Conservation (phyloP, 495 filamentous ascomycete genomes). For the Penicillium verhagenii region DNA sequence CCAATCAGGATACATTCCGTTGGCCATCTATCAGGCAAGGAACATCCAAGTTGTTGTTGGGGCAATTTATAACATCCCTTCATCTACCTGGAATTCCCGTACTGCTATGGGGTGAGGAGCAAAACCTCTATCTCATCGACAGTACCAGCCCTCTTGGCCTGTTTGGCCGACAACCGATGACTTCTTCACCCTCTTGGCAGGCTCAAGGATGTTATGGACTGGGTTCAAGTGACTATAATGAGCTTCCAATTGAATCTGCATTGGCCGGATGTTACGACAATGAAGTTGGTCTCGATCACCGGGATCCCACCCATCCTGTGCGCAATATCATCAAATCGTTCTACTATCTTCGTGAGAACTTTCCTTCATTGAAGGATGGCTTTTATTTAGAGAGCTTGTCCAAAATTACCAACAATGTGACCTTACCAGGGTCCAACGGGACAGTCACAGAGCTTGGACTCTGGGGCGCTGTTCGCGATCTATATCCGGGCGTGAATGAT, state of each 20-base stretch:
- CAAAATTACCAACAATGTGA: conserved; percentile 50
- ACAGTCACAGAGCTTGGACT: conserved; percentile 62
- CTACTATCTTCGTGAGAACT: conserved; percentile 58
- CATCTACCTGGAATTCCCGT: conserved; percentile 66
- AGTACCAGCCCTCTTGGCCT: conserved; percentile 67
- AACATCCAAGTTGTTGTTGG: conserved; percentile 58
- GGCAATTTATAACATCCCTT: conserved; percentile 60
- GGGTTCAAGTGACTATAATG: conserved; percentile 53
- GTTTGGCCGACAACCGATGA: conserved; percentile 67
- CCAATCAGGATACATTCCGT: conserved; percentile 73
- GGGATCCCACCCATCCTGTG: conserved; percentile 65
- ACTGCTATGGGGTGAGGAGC: conserved; percentile 71
- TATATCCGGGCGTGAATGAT: conserved; percentile 48
- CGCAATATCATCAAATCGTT: conserved; percentile 66
- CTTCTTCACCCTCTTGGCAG: conserved; percentile 63
- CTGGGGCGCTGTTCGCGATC: conserved; percentile 60
- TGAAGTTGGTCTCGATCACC: conserved; percentile 59
- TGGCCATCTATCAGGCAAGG: conserved; percentile 66
- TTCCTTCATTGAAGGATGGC: conserved; percentile 63
- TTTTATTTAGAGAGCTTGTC: conserved; percentile 55
- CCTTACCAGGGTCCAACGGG: conserved; percentile 51
- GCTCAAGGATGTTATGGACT: conserved; percentile 65
- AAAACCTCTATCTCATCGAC: conserved; percentile 65
- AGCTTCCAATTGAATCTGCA: conserved; percentile 56
- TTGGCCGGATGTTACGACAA: conserved; percentile 58